Evolutionary conservation across 345 rosid genomes (phyloP), one percentile per base, ranked within the genome.

Genomic region (Lepidium africanum): DNA sequence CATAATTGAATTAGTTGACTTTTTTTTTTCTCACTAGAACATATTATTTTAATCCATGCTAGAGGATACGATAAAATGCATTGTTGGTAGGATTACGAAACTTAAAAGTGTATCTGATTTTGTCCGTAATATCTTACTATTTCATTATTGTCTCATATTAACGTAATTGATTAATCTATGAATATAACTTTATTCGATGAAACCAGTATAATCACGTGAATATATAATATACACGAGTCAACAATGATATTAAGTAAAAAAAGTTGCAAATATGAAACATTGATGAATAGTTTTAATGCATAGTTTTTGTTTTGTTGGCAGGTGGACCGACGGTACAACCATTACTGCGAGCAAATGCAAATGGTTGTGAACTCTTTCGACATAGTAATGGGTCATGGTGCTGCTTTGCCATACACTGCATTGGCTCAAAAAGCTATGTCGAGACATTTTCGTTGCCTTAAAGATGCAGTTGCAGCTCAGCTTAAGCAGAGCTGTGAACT

Each of bases 341-440:
- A 90, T 80, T 93, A 93, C 70, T 88, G 97, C 65, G 96, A 93
- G 63, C 97, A 90, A 66, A 93, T 93, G 97, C 98, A 90, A 67
- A 84, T 83, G 96, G 96, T 93, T 21, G 94, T 90, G 80, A 93
- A 90, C 81, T 90, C 97, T 65, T 93, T 88, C 69, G 98, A 93
- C 70, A 71, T 90, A 53, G 92, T 93, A 59, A 86, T 93, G 96
- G 98, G 98, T 6, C 88, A 82, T 10, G 91, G 97, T 3, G 84
- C 97, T 1, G 96, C 97, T 0, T 85, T 88, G 10, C 96, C 97
- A 0, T 94, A 94, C 85, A 94, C 99, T 0, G 88, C 92, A 5
- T 84, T 94, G 3, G 99, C 97, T 7, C 99, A 90, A 77, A 90
- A 94, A 80, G 99, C 99, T 19, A 94, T 94, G 99, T 94, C 99